Evolutionary conservation across 75 land plant genomes (phyloP).

Genomic region (Pinus taeda): DNA sequence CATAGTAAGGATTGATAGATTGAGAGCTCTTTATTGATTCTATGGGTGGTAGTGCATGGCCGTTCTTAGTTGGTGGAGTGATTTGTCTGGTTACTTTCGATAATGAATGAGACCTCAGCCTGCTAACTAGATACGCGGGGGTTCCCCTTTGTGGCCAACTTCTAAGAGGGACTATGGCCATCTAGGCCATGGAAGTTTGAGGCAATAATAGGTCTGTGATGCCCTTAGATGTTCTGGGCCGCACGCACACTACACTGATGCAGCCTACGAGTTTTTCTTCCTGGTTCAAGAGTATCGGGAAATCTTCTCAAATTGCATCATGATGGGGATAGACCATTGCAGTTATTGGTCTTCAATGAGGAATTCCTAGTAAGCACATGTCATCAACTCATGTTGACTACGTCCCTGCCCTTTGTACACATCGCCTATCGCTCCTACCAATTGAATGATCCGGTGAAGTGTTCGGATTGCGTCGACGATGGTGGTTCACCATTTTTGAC

Average conservation of each 20-base stretch:
- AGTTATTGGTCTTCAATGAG: constrained; percentile 41
- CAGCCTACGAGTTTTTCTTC: constrained; percentile 33
- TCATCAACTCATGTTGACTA: too few relatives aligned
- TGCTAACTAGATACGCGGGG: constrained; percentile 73
- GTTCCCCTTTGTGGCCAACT: constrained; percentile 24
- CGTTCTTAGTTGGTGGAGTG: constrained; percentile 71
- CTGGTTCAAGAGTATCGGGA: constrained; percentile 23
- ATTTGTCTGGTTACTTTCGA: constrained; percentile 91
- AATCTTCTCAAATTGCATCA: constrained; percentile 33
- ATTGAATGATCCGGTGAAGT: too few relatives aligned
- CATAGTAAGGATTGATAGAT: constrained; percentile 58
- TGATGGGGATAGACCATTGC: constrained; percentile 44
- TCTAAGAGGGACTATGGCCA: constrained; percentile 67
- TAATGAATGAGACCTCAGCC: constrained; percentile 97
- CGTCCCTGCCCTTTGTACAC: too few relatives aligned
- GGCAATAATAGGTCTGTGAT: constrained; percentile 82
- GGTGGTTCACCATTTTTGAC: too few relatives aligned
- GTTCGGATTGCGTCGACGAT: too few relatives aligned
- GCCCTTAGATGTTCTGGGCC: constrained; percentile 84
- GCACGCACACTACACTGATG: constrained; percentile 55
- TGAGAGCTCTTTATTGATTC: constrained; percentile 59
- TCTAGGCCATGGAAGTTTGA: constrained; percentile 69
- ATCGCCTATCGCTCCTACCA: too few relatives aligned
- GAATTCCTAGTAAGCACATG: constrained; percentile 27
- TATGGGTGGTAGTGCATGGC: constrained; percentile 65